These are phyloP conservation scores for Sarocladiaceae sp. DNA, from an alignment of 2,329 filamentous ascomycete genomes.

Conservation along the genomic window DNA sequence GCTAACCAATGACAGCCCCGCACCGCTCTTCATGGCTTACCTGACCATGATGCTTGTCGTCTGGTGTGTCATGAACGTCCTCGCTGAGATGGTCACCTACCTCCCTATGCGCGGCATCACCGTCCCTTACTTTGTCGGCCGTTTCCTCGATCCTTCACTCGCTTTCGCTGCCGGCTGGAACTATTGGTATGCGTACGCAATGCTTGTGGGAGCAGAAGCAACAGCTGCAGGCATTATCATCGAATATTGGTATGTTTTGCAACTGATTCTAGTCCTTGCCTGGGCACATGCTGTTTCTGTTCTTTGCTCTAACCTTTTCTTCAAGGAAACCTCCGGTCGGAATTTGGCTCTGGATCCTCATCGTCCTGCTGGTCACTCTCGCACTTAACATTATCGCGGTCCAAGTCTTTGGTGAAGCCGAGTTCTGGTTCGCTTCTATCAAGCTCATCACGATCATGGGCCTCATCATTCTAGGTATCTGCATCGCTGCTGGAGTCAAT, in stretches of 20 bases:
- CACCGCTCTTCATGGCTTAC: slow-evolving; percentile 39
- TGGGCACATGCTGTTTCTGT: too few species aligned
- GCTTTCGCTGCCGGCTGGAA: slow-evolving; percentile 55
- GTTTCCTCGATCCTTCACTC: slow-evolving; percentile 48
- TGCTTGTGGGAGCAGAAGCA: slow-evolving; percentile 51
- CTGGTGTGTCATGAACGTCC: slow-evolving; percentile 47
- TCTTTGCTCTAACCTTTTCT: not conserved
- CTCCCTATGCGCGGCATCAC: slow-evolving; percentile 51
- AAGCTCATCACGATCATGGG: slow-evolving; percentile 55
- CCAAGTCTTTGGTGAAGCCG: slow-evolving; percentile 52
- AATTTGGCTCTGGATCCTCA: slow-evolving; percentile 52
- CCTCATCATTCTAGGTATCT: slow-evolving; percentile 49
- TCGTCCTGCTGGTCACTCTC: slow-evolving; percentile 48
- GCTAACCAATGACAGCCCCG: not conserved
- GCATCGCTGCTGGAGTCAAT: slow-evolving; percentile 48
- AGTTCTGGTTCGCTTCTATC: slow-evolving; percentile 55
- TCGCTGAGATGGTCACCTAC: slow-evolving; percentile 50
- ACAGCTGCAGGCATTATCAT: slow-evolving; percentile 53
- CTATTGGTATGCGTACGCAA: slow-evolving; percentile 54
- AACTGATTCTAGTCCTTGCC: not conserved
- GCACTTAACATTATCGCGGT: slow-evolving; percentile 52
- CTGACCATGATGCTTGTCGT: slow-evolving; percentile 47
- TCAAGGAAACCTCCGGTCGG: slow-evolving; percentile 34
- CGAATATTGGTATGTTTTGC: slow-evolving; percentile 44
- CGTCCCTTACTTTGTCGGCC: slow-evolving; percentile 48